Evolutionary conservation across 495 filamentous ascomycete genomes (phyloP), one percentile per base, ranked within the genome.

Genomic region (Aspergillus kassunensis): DNA sequence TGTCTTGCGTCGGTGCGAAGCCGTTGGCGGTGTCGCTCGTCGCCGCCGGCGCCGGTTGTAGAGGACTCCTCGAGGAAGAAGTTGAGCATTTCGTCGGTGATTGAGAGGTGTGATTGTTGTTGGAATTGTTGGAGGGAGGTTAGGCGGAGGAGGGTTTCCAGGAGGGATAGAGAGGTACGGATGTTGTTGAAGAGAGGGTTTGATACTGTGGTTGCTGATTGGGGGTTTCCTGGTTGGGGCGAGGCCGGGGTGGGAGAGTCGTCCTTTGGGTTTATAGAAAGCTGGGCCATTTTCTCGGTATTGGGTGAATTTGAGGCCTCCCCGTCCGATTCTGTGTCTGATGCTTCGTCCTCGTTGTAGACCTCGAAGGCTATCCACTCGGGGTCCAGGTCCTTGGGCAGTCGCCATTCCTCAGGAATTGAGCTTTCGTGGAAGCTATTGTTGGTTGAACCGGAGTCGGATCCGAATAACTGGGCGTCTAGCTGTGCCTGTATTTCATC

Each of bases 291-390:
- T 18, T 74, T 56, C 2, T 55, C 56, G 20, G 74, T 70, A 44
- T 73, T 72, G 15, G 65, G 56, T 7, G 58, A 33, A 24, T 57
- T 57, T 42, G 57, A 30, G 6, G 55, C 35, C 25, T 80, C 75
- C 27, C 73, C 63, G 25, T 86, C 79, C 5, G 79, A 72, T 44
- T 88, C 82, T 0, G 77, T 77, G 31, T 88, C 84, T 3, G 78
- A 80, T 24, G 68, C 62, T n/a, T 77, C 70, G 13, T 77, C 71
- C 71, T 89, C 87, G 25, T 76, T 79, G 62, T 82, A 95, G 1
- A 97, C 87, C 64, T 97, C 91, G 43, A 97, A 82, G 1, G 95
- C 95, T 49, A 99, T 79, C 95, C 95, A 97, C 72, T 97, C 93
- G 0, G 88, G 87, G 55, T 97, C 93, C 2, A 97, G 72, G 50